Evolutionary conservation across 805 yeast genomes (phyloP), one percentile per base, ranked within the genome.

Genomic region (Priceomyces carsonii): DNA sequence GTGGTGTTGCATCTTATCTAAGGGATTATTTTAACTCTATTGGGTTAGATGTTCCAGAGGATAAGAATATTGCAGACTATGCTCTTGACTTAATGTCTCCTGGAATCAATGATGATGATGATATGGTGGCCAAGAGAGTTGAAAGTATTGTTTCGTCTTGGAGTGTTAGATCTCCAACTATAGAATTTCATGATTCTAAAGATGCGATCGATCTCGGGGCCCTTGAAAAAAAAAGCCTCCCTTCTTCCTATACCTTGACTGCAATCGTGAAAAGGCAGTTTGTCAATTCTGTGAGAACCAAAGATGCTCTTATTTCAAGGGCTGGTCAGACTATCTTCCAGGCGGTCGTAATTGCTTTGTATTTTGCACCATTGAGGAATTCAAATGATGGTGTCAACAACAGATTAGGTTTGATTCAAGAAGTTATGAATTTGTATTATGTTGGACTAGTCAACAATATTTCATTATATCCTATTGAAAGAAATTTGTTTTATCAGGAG

Each of bases 371-470:
- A 3, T 55, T 68, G 34, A 57, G 42, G 29, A 55, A 64, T 37
- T 42, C 53, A 8, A 59, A 54, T 33, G 64, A 65, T 17, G 82
- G 91, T 21, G 71, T 85, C 20, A 70, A 69, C 38, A 77, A 86
- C 55, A 64, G 95, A 44, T 58, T 88, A 12, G 95, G 95, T 3
- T 61, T 87, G 32, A 71, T 83, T 3, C 95, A 88, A 55, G 85
- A 85, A 50, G 73, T 82, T 3, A 64, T 82, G 15, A 79, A 87
- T 19, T 55, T 87, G 33, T 87, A 83, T 51, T 88, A 80, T 54
- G 79, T 80, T 31, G 96, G 96, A 1, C 76, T 87, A 73, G 69
- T 88, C 36, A 85, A 82, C 48, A 87, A 86, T 55, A 66, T 87
- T 51, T 75, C 90, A 1, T 69, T 84, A 10, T 88, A 82, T 52